Conservation (phyloP, 2,329 filamentous ascomycete species). For the Botrytis fragariae region DNA sequence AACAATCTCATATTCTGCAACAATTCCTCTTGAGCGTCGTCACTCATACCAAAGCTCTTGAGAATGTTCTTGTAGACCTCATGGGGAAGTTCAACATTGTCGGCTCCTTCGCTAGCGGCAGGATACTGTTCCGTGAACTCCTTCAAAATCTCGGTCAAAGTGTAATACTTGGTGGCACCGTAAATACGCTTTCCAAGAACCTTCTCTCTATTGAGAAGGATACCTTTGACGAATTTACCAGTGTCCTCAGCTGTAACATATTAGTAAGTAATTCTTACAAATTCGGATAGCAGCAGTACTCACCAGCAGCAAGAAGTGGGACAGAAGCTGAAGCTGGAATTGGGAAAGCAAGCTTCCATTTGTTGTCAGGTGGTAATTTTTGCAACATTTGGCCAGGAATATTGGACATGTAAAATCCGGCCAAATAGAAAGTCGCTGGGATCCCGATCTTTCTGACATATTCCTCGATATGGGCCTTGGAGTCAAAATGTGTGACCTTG, state of each 20-base stretch:
- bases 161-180: constrained; percentile 45
- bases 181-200: constrained; percentile 45
- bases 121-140: constrained; percentile 43
- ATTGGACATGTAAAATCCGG: constrained; percentile 54
- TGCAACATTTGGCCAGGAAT: constrained; percentile 36
- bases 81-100: constrained; percentile 40
- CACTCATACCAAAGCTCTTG: constrained; percentile 40
- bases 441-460: constrained; percentile 42
- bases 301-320: constrained; percentile 38
- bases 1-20: constrained; percentile 54
- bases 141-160: constrained; percentile 42
- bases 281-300: neutral
- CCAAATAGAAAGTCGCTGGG: constrained; percentile 48
- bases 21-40: constrained; percentile 48
- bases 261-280: neutral
- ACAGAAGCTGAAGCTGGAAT: constrained; percentile 36
- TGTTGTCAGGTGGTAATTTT: constrained; percentile 34
- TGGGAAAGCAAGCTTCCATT: constrained; percentile 35
- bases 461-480: constrained; percentile 42
- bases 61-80: constrained; percentile 44
- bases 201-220: constrained; percentile 38
- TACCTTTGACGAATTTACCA: constrained; percentile 39
- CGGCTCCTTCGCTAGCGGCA: constrained; percentile 42
- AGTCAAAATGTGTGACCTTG: constrained; percentile 42
- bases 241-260: constrained; percentile 34